Percentiles rank a stretch among this genome's conserved stretches.
Evolutionary conservation across 139 green algal species (phyloP).

Genomic region (Chlamydomonas sp.): DNA sequence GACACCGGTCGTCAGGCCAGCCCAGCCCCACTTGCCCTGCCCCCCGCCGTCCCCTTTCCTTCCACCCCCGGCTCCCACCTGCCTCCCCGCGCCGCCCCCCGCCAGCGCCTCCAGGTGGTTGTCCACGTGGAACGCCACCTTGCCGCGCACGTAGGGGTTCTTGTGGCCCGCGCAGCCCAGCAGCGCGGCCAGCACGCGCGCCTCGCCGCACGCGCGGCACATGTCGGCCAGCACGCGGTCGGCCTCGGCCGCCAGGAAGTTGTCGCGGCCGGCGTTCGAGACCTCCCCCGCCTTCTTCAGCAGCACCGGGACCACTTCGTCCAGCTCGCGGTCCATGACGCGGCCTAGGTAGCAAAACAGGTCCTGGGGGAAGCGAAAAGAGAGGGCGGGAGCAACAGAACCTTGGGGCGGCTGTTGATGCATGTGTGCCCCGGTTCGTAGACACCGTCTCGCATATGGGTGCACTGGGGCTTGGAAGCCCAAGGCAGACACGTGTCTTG

Average conservation of each 20-base stretch:
- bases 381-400: neutral
- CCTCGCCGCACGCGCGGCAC: conserved; percentile 54
- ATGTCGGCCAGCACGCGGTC: conserved; percentile 73
- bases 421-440: too few relatives aligned
- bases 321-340: conserved; percentile 75
- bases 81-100: neutral
- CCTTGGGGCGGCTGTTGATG: neutral
- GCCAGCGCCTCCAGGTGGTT: conserved; percentile 46
- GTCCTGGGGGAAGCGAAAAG: conserved; percentile 54
- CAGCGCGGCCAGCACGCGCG: conserved; percentile 57
- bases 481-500: neutral
- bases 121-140: conserved; percentile 74
- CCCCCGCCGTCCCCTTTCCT: too few relatives aligned
- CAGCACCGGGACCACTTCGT: conserved; percentile 81
- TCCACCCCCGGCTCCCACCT: too few relatives aligned
- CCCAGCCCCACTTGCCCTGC: too few relatives aligned
- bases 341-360: conserved; percentile 62
- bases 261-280: conserved; percentile 80
- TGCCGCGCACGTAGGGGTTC: conserved; percentile 57
- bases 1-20: too few relatives aligned
- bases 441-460: neutral
- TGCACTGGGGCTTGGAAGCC: neutral
- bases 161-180: conserved; percentile 60
- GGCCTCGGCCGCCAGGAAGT: conserved; percentile 82
- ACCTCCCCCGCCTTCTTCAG: conserved; percentile 84